Evolutionary conservation across 2,329 filamentous ascomycete species (phyloP).

Genomic region (Nakataea oryzae): DNA sequence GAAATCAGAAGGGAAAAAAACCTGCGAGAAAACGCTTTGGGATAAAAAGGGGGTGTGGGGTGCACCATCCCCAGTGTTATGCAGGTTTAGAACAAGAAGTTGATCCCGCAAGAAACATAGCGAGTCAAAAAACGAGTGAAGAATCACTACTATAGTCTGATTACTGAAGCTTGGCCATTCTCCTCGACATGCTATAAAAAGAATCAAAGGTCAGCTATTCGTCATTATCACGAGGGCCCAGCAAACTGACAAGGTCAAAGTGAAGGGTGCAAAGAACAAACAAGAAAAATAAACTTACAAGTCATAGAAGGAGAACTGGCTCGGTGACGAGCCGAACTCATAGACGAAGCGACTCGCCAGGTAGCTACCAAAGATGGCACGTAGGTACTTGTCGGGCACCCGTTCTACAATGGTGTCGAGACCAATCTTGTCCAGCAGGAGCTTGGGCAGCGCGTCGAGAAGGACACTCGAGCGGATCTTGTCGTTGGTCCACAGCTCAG

Average conservation of each 20-base stretch:
- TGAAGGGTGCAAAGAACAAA: background rate
- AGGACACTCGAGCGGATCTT: slow-evolving; percentile 69
- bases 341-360: slow-evolving; percentile 94
- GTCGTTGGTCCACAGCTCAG: slow-evolving; percentile 80
- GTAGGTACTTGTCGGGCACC: slow-evolving; percentile 84
- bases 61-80: no score
- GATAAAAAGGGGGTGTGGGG: no score
- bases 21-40: background rate
- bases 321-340: slow-evolving; percentile 82
- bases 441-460: slow-evolving; percentile 71
- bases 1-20: no score
- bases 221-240: no score
- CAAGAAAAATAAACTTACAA: slow-evolving; percentile 55
- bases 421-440: slow-evolving; percentile 82
- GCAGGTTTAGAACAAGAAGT: no score
- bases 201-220: background rate
- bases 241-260: no score
- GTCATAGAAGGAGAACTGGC: slow-evolving; percentile 96
- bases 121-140: background rate
- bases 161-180: slow-evolving; percentile 39
- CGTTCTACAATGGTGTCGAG: slow-evolving; percentile 77
- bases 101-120: no score
- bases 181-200: slow-evolving; percentile 49
- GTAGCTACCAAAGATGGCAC: slow-evolving; percentile 93
- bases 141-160: background rate